Conservation (phyloP, 805 yeast species). For the Sugiyamaella floridensis region DNA sequence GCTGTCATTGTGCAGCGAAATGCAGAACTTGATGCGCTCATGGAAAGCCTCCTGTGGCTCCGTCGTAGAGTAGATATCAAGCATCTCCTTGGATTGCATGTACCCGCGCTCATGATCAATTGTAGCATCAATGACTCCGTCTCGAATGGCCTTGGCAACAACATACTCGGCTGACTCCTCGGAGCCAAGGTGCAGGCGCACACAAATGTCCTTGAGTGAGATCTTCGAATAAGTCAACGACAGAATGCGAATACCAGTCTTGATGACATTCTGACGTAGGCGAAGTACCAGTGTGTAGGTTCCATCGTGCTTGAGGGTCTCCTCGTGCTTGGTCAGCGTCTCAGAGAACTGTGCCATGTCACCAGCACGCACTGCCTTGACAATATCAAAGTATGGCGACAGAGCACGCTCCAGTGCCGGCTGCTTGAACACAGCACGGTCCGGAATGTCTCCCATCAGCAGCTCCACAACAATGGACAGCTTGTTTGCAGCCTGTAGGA, state of each 20-base stretch:
- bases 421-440: conserved; percentile 70
- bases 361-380: conserved; percentile 88
- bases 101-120: conserved; percentile 86
- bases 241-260: conserved; percentile 92
- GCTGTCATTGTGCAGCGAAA: conserved; percentile 81
- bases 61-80: conserved; percentile 79
- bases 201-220: conserved; percentile 87
- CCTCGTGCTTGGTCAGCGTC: conserved; percentile 57
- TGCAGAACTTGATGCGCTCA: conserved; percentile 89
- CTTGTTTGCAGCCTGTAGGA: conserved; percentile 83
- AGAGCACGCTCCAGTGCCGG: conserved; percentile 51
- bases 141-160: conserved; percentile 93
- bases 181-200: conserved; percentile 82
- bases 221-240: conserved; percentile 86
- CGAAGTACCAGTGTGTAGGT: conserved; percentile 79
- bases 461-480: conserved; percentile 81
- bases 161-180: conserved; percentile 96
- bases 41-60: conserved; percentile 85
- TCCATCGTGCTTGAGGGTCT: conserved; percentile 62
- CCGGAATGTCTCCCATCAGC: conserved; percentile 95
- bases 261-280: conserved; percentile 92
- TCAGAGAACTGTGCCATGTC: conserved; percentile 76
- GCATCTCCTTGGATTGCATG: conserved; percentile 82
- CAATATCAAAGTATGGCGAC: conserved; percentile 76
- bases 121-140: conserved; percentile 92